Base-by-base conservation (phyloP, 768 basidiomycete species). In the Hortiboletus flavorubellus region DNA sequence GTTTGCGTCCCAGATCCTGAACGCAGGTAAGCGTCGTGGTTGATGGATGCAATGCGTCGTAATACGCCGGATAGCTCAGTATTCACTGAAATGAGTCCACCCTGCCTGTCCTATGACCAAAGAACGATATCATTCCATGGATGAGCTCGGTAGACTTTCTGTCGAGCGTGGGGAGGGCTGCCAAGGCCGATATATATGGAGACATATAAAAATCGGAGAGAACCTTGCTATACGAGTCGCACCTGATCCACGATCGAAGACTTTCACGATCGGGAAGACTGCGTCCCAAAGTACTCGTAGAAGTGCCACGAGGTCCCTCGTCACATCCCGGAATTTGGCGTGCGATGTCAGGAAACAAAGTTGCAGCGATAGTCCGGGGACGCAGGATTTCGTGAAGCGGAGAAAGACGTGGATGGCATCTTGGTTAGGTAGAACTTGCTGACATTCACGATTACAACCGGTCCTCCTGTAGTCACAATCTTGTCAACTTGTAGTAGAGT, bases 401-500 rank as follows among this genome's bases (percentile, higher is more conserved):
- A 56, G 47, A 26, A 54, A 4, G 46, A 49, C 12, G 4, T 33
- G 37, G 44, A 53, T 8, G 42, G 62, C 56, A 9, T 47, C 31
- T 11, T 23, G 42, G 16, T 33, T 10, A 16, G 43, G 14, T 10
- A 52, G n/a, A 16, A 73, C 53, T 45, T 23, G 49, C 64, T 60
- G 16, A 67, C 56, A 48, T 73, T 75, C 23, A 76, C 57, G 21
- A 76, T 49, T 21, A 71, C 62, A 10, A 73, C 59, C 2, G 68
- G 70, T 9, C 70, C 71, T 12, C 46, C 55, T 2, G 49, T 42
- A 12, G 68, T 26, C 26, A 26, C 26, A 26, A 26, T 26, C 26
- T 26, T 26, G 26, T 26, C 26, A 26, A 26, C 26, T 26, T 26
- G 26, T 26, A 26, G 26, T 26, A 26, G 26, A 26, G 26, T 26